These are phyloP conservation scores for Sphaerulina vaccinii DNA, from an alignment of 2,329 filamentous ascomycete species.

Conservation along the genomic window DNA sequence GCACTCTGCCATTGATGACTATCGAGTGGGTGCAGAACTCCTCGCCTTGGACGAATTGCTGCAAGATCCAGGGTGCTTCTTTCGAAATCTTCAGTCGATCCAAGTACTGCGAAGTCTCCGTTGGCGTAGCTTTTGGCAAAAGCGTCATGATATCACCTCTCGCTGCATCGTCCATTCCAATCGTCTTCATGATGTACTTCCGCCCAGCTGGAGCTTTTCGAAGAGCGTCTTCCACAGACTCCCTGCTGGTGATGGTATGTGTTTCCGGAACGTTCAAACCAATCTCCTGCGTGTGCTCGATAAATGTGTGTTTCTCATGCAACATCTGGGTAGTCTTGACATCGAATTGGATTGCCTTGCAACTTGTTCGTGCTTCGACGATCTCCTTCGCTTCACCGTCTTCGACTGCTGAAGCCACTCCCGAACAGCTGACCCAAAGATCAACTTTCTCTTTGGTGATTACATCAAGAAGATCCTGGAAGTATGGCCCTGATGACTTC, in stretches of 20 bases:
- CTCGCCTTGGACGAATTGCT: constrained; percentile 64
- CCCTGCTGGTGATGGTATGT: constrained; percentile 49
- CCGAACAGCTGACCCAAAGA: constrained; percentile 72
- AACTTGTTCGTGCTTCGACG: constrained; percentile 57
- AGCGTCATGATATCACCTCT: constrained; percentile 61
- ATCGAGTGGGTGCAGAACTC: constrained; percentile 73
- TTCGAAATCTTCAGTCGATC: constrained; percentile 55
- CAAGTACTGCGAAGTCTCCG: constrained; percentile 57
- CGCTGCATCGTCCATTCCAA: constrained; percentile 60
- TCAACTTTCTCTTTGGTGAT: constrained; percentile 62
- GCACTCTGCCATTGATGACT: constrained; percentile 63
- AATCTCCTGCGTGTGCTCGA: constrained; percentile 55
- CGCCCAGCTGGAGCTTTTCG: constrained; percentile 30
- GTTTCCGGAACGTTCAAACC: constrained; percentile 51
- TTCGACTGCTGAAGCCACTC: constrained; percentile 63
- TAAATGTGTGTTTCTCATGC: constrained; percentile 66
- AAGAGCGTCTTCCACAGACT: constrained; percentile 8
- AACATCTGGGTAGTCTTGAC: constrained; percentile 56
- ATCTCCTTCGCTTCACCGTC: constrained; percentile 65
- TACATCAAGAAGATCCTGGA: constrained; percentile 57
- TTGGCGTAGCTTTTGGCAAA: constrained; percentile 56
- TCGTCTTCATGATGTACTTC: constrained; percentile 66
- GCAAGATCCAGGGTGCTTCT: constrained; percentile 62
- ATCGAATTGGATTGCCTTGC: constrained; percentile 64
- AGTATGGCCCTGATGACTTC: constrained; percentile 49